Evolutionary conservation across 1,284 basidiomycete genomes (phyloP).

Genomic region (Vanrija pseudolonga): DNA sequence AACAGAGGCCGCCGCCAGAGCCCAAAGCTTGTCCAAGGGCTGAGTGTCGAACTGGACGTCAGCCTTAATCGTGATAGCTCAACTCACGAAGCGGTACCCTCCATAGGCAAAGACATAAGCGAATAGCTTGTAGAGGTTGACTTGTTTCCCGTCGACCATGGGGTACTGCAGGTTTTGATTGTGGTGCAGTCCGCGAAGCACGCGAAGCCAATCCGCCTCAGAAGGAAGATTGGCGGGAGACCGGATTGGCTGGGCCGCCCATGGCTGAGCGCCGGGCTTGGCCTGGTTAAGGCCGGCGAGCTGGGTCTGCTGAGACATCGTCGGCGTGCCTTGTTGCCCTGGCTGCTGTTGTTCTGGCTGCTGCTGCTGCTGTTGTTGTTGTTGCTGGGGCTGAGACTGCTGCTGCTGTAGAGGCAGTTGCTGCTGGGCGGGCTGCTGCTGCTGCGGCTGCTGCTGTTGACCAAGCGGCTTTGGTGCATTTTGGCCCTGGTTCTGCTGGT

Average conservation of each 20-base stretch:
- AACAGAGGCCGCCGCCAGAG: slow-evolving; percentile 4
- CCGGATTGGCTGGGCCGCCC: background rate
- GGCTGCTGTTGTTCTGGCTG: background rate
- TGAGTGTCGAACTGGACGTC: slow-evolving; percentile 7
- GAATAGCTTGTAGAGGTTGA: slow-evolving; percentile 18
- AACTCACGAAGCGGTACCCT: slow-evolving; percentile 17
- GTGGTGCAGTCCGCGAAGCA: slow-evolving; percentile 9
- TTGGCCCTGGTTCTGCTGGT: slow-evolving; percentile 1
- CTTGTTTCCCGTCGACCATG: slow-evolving; percentile 9
- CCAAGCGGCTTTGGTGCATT: background rate
- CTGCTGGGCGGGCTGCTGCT: slow-evolving; percentile 1
- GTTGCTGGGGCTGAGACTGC: background rate
- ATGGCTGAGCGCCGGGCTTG: background rate
- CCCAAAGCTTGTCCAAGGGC: slow-evolving; percentile 16
- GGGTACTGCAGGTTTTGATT: slow-evolving; percentile 14
- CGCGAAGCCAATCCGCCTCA: slow-evolving; percentile 10
- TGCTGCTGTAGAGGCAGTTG: background rate
- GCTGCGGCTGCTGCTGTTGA: slow-evolving; percentile 3
- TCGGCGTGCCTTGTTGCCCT: background rate
- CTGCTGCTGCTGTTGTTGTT: slow-evolving; percentile 8
- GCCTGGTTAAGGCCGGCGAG: background rate
- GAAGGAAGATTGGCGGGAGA: slow-evolving; percentile 2
- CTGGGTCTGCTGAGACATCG: background rate
- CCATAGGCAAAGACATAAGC: slow-evolving; percentile 11
- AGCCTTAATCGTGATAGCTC: background rate